Evolutionary conservation across 371 early-diverging fungal species (phyloP), one percentile per base, ranked within the genome.

Genomic region (Apophysomyces elegans): DNA sequence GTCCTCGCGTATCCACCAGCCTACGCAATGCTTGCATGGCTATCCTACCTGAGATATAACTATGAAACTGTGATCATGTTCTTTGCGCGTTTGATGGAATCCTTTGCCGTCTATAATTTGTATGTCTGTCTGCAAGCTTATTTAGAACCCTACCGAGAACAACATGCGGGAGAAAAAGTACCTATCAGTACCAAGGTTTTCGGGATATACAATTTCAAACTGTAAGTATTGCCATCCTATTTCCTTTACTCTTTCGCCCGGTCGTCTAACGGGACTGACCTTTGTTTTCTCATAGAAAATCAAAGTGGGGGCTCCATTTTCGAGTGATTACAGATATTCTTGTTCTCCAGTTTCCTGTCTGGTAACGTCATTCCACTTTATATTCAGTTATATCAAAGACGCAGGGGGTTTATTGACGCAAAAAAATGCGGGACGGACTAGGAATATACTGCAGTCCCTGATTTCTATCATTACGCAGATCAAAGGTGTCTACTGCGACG

Each of bases 261-360:
- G n/a, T n/a, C 32, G 32, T 1, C 32, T 26, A 26, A 26, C 32
- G 32, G 32, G 32, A 26, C 1, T 26, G 32, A 26, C 3, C 32
- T 26, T 3, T 26, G 32, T 26, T 26, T 21, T 35, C 14, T 21
- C 26, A 38, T 37, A 63, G 68, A n/a, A 38, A 58, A 38, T 70
- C 70, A 7, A 70, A 70, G 16, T 70, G 70, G 70, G 70, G 70
- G 32, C 61, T 70, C 43, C 70, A 70, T 54, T 70, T 66, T 39
- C 66, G 70, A 12, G 62, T 66, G 14, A 66, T 70, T 26, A 66
- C 61, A 18, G 70, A 70, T 39, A 59, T 70, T n/a, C 50, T 65
- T 5, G 70, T 70, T 13, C 37, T 47, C 2, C 62, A 65, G 38
- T 69, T 69, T 37, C 69, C 69, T 18, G 58, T 64, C 37, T 69